Evolutionary conservation across 2,329 filamentous ascomycete species (phyloP).

Genomic region (Curvularia sp.): DNA sequence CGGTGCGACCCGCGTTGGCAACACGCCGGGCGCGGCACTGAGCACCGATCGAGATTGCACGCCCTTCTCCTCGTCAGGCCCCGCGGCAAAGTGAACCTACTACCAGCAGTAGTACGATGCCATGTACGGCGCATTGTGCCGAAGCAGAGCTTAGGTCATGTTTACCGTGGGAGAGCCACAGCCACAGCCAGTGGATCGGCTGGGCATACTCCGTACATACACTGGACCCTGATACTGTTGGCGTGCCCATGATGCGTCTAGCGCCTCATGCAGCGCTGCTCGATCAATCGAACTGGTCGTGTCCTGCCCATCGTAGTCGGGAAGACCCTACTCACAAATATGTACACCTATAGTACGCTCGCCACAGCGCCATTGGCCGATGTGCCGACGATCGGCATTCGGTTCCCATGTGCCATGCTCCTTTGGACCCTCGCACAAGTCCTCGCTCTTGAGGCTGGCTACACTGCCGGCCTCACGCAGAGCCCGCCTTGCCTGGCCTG

Average conservation of each 20-base stretch:
- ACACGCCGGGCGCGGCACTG: not conserved
- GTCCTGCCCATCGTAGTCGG: constrained; percentile 26
- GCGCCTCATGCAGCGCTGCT: not conserved
- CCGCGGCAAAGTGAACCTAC: too few relatives aligned
- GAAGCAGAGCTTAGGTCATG: constrained; percentile 10
- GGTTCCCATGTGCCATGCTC: constrained; percentile 12
- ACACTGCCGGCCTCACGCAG: too few relatives aligned
- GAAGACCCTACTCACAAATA: constrained; percentile 14
- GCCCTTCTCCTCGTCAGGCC: not conserved
- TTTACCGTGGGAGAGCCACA: constrained; percentile 4
- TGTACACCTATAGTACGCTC: not conserved
- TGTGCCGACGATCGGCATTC: constrained; percentile 19
- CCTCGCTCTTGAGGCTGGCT: too few relatives aligned
- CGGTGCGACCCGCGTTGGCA: constrained; percentile 18
- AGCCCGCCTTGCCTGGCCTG: too few relatives aligned
- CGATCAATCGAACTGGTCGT: constrained; percentile 24
- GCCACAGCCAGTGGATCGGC: not conserved
- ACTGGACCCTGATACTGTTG: constrained; percentile 20
- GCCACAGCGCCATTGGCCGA: constrained; percentile 10
- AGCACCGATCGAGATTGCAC: constrained; percentile 18
- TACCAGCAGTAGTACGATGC: too few relatives aligned
- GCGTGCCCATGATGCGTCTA: constrained; percentile 7
- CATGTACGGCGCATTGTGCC: not conserved
- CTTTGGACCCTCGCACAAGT: not conserved
- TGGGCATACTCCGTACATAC: not conserved